Base-by-base conservation (phyloP, 768 basidiomycete species). In the Pulveroboletus sp. region DNA sequence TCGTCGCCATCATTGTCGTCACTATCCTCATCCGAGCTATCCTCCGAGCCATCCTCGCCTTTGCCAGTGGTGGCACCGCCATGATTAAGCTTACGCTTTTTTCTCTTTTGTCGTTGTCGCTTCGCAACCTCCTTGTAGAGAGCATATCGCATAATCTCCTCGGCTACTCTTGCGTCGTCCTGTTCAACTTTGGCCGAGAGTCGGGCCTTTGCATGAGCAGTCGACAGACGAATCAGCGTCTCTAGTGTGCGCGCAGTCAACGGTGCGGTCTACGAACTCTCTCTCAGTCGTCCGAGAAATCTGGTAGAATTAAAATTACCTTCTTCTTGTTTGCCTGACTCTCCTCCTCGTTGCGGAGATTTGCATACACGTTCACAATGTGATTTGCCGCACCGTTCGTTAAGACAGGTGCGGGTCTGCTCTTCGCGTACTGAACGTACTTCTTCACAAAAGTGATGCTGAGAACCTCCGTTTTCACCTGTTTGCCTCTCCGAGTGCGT, bases 221-320 rank as follows among this genome's bases (percentile, higher is more conserved):
- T 99, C 5, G 96, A 83, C 8, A 99, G 80, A 75, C 96, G 96
- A 68, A 99, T 99, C 42, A 99, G 79, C 0, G 96, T 99, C 70
- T 99, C 96, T 51, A 99, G 83, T 4, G 96, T 96, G 79, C 96
- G 94, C 17, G 96, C 95, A 3, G 96, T 99, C 59, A 99, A 73
- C 9, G 96, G 96, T 5, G 95, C 89, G 5, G 96, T 99, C 95
- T 98, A 59, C 46, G 46, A 14, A 32, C 49, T 47, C 55, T 39
- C 50, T 45, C 57, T 61, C 37, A 47, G 41, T 55, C 4, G 47
- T 47, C 43, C 50, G 35, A 38, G 26, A 39, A 30, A 41, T 26
- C n/a, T 7, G 32, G 31, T 18, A 38, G 21, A 18, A 37, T 43
- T 2, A 33, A 27, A 28, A 58, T 50, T 57, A 84, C 93, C 79